Evolutionary conservation across 805 yeast species (phyloP), one percentile per base, ranked within the genome.

Genomic region (Cyberlindnera mrakii): DNA sequence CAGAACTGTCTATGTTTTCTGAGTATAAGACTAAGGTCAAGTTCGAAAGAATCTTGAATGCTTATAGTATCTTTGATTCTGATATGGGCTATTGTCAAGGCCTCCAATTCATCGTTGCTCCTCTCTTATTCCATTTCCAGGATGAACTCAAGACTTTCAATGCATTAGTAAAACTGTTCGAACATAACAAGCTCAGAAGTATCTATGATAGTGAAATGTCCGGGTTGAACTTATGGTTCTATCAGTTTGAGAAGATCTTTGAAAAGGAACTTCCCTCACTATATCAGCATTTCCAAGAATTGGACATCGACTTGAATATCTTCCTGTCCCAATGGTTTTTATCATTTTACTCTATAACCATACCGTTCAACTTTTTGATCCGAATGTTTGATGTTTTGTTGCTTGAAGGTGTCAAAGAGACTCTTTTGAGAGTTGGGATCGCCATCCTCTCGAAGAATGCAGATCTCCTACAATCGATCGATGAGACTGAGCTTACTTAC

Each of bases 21-120:
- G 59, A 66, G 29, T 63, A 58, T 15, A 62, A 64, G 16, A 70
- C 66, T 14, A 55, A 74, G 41, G 47, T 54, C 9, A 65, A 67
- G 48, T 70, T 80, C 44, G 78, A 77, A 32, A 71, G 72, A 23
- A 72, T 80, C 27, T 64, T 80, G 46, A 76, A 80, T 44, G 85
- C 82, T 1, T 80, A 75, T 52, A 77, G 80, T 39, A 75, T 78
- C 49, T 80, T 77, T 54, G 85, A 80, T 59, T 70, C 71, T 41
- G 82, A 79, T 50, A 74, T 80, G 50, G 86, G 86, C 10, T 80
- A 80, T 54, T 80, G 86, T 56, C 86, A 80, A 57, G 86, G 86
- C 6, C 62, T 80, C 16, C 71, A 81, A 20, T 80, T 80, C 52
- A 62, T 80, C 36, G 83, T 78, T 11, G 84, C 82, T 2, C 78